Base-by-base conservation (phyloP, 495 filamentous ascomycete genomes). In the Hyaloscypha variabilis region DNA sequence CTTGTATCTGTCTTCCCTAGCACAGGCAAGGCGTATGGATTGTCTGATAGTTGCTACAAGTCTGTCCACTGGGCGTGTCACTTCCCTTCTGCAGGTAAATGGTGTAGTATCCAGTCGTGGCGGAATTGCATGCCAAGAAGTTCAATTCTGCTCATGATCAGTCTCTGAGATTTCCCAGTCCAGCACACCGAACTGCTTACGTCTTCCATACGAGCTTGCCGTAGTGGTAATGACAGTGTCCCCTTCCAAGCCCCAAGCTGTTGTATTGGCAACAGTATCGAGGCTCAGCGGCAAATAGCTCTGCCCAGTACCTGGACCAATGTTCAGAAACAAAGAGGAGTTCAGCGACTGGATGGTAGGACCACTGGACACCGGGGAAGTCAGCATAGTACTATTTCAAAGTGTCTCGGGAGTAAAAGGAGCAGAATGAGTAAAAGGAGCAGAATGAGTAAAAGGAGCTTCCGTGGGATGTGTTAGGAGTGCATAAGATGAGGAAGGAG, bases 11-110 rank as follows among this genome's bases (percentile, higher is more conserved):
- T 8, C 23, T 52, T 21, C 13, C 64, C 61, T 64, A 83, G 51
- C 81, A 82, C 19, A 83, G 59, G 62, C 80, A 83, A 36, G 80
- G 81, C 65, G 81, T 69, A 73, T 85, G 82, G 49, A 85, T 60
- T 23, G 78, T 82, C 75, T 83, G 82, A 60, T 77, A 81, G 66
- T 82, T 82, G 50, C 77, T 81, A 60, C 81, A 85, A 8, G 74
- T 78, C 70, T 72, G 74, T 10, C 81, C 80, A 54, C 71, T 73
- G 3, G 81, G 81, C 25, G 70, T 74, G 31, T 83, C 79, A 54
- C 73, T 77, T 6, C 82, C 80, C 14, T 77, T 83, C 71, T 84
- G 81, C 51, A 83, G 70, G 63, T 78, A 85, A 1, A 82, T 58
- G 71, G 79, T 78, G 71, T 79, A 85, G 58, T 78, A 78, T n/a